These are phyloP conservation scores for Prunus davidiana DNA, from an alignment of 306 rosid species.

Conservation along the genomic window DNA sequence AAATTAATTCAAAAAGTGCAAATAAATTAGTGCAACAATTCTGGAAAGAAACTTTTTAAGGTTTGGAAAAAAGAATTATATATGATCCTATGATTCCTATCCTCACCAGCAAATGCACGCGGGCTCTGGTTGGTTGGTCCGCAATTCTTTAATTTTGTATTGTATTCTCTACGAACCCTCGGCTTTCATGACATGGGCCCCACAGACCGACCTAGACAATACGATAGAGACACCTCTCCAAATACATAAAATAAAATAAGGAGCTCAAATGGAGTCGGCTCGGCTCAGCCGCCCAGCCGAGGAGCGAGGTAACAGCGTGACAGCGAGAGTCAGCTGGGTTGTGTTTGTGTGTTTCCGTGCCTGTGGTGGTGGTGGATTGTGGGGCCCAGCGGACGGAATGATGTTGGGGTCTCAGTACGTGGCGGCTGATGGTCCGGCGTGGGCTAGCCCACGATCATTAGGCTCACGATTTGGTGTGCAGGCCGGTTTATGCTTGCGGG, in stretches of 20 bases:
- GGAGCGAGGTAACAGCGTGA: conserved; percentile 7
- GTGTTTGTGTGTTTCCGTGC: conserved; percentile 19
- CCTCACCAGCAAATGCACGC: conserved; percentile 53
- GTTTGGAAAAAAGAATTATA: conserved; percentile 13
- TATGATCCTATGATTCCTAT: not conserved
- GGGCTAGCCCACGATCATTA: conserved; percentile 55
- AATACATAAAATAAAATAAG: conserved; percentile 18
- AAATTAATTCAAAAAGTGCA: conserved; percentile 24
- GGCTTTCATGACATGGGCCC: conserved; percentile 33
- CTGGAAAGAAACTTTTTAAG: conserved; percentile 24
- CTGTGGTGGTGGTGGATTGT: conserved; percentile 26
- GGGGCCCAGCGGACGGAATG: conserved; percentile 42
- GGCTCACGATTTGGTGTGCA: conserved; percentile 33
- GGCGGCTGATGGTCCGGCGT: conserved; percentile 70
- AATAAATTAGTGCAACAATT: conserved; percentile 32
- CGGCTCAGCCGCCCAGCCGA: not conserved
- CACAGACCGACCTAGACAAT: conserved; percentile 54
- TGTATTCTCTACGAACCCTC: conserved; percentile 2
- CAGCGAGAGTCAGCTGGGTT: not conserved
- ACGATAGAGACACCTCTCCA: conserved; percentile 79
- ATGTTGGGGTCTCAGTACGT: conserved; percentile 27
- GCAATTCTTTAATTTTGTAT: conserved; percentile 20
- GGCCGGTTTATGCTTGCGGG: conserved; percentile 42
- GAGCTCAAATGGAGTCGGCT: not conserved
- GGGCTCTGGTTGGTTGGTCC: conserved; percentile 67